Base-by-base conservation (phyloP, 306 rosid genomes). In the Oxytropis ochrocephala region DNA sequence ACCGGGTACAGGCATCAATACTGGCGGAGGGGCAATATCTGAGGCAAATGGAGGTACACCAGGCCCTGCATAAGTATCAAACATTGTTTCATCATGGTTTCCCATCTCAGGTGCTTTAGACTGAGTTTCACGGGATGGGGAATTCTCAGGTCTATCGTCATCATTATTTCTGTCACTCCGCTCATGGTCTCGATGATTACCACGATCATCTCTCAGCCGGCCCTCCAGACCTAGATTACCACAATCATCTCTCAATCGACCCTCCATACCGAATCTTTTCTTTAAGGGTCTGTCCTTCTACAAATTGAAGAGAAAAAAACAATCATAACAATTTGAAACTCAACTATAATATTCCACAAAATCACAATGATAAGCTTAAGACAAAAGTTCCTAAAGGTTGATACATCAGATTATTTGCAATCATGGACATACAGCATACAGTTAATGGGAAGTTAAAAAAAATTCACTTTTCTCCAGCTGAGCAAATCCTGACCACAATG, bases 1-100 rank as follows among this genome's bases (percentile, higher is more conserved):
- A 74, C 99, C 99, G 75, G 99, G 99, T 42, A 95, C 97, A 55
- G 99, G 99, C 99, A 95, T 95, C 80, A 95, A 84, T 9, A 95
- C 87, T 9, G 96, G 97, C 2, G 98, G 98, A 27, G 88, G 88
- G 27, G 85, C 70, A 43, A 94, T 88, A 77, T 94, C 99, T 21
- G 99, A 70, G 62, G 86, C 77, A 80, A 87, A 94, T 61, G 97
- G 81, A 49, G 86, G 87, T 70, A 85, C 88, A 49, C 76, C 90
- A 59, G 77, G 89, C 65, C 96, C 96, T 0, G 86, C 89, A 78
- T 67, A 89, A 58, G 84, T 51, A 73, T 91, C 99, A 77, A 81
- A 89, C 92, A 95, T 91, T 33, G 97, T 55, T 44, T 95, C 97
- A 53, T 95, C 96, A 70, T 43, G 86, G 81, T 87, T 87, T 67